A percentile compares a stretch with the other conserved stretches of the same genome.
These are phyloP conservation scores for Aureobasidium musti DNA, from an alignment of 2,329 filamentous ascomycete species.

Conservation along the genomic window DNA sequence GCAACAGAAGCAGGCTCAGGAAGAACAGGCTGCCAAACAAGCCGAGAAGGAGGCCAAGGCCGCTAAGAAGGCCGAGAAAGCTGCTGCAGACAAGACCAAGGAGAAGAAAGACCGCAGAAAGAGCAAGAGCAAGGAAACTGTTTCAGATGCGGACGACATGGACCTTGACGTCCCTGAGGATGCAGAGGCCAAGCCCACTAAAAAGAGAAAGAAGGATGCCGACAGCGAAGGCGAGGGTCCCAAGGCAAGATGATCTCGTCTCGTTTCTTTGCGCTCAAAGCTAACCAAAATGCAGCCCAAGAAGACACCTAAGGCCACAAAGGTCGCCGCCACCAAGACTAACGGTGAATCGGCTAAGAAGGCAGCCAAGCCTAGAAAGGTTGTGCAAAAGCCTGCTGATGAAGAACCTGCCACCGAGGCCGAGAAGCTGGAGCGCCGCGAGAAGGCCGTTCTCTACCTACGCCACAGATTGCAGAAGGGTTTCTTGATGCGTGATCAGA, in stretches of 20 bases:
- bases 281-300: conserved; percentile 44
- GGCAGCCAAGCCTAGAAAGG: conserved; percentile 35
- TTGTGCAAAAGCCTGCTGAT: conserved; percentile 61
- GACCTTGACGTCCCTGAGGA: conserved; percentile 60
- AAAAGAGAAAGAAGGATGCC: conserved; percentile 79
- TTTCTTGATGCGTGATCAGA: conserved; percentile 79
- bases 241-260: conserved; percentile 48
- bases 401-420: conserved; percentile 56
- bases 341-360: conserved; percentile 44
- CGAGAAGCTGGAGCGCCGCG: conserved; percentile 58
- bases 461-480: conserved; percentile 95
- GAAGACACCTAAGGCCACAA: conserved; percentile 54
- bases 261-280: background rate
- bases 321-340: conserved; percentile 50
- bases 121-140: conserved; percentile 39
- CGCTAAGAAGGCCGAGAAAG: conserved; percentile 48
- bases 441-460: conserved; percentile 79
- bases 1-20: conserved; percentile 54
- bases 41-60: conserved; percentile 44
- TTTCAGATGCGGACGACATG: conserved; percentile 38
- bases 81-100: conserved; percentile 41
- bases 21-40: conserved; percentile 48
- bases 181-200: conserved; percentile 61
- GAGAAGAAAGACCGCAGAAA: conserved; percentile 56
- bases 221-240: conserved; percentile 69